phyloP scores from a whole-genome alignment of 1,284 basidiomycete species.

The Amylostereum areolatum region DNA sequence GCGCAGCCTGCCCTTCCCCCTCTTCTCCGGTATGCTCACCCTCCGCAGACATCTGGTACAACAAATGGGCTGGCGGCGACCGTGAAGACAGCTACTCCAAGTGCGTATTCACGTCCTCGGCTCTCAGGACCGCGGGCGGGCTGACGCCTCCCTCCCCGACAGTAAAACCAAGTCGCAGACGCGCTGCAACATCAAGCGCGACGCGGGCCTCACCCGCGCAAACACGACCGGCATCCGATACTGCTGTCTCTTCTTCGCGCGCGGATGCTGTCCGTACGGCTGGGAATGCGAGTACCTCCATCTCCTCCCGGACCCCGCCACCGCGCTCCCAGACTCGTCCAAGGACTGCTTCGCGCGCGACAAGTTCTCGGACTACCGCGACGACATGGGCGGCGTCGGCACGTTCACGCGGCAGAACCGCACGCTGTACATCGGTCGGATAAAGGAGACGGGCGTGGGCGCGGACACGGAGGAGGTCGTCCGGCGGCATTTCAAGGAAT shows the following conservation, averaged over 20 bases:
- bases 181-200: conserved; percentile 83
- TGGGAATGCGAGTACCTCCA: conserved; percentile 97
- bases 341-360: conserved; percentile 97
- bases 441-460: conserved; percentile 86
- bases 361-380: conserved; percentile 95
- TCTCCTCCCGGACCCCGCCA: conserved; percentile 68
- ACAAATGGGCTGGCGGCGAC: conserved; percentile 97
- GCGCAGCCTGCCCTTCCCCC: conserved; percentile 7
- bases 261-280: conserved; percentile 96
- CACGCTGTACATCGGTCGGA: conserved; percentile 92
- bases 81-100: conserved; percentile 91
- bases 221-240: conserved; percentile 90
- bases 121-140: conserved; percentile 6
- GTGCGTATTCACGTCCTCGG: conserved; percentile 38
- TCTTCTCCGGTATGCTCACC: not conserved
- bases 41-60: conserved; percentile 90
- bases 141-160: conserved; percentile 8
- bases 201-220: conserved; percentile 90
- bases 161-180: conserved; percentile 92
- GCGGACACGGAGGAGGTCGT: conserved; percentile 89
- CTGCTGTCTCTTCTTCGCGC: conserved; percentile 91
- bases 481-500: conserved; percentile 90
- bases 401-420: conserved; percentile 92
- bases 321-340: conserved; percentile 80
- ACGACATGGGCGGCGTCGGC: conserved; percentile 99